Evolutionary conservation across 2,329 filamentous ascomycete species (phyloP).

Genomic region (Colletotrichum orchidophilum): DNA sequence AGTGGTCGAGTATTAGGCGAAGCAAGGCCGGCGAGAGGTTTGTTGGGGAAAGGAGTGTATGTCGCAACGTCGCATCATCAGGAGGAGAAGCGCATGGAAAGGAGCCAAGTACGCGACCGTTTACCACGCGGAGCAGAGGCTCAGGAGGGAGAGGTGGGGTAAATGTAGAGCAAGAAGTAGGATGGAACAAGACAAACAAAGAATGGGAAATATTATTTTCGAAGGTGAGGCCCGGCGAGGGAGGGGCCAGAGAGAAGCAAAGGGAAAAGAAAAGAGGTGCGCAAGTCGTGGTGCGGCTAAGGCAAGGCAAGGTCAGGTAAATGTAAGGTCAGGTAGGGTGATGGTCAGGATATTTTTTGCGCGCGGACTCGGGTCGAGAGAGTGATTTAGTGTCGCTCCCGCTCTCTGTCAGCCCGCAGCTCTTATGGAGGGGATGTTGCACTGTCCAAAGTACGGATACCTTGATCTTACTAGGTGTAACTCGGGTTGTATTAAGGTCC

Average conservation of each 20-base stretch:
- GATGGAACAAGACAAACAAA: not conserved
- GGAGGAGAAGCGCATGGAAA: conserved; percentile 20
- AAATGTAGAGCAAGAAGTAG: conserved; percentile 1
- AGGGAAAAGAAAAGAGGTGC: conserved; percentile 7
- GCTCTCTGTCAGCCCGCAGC: conserved; percentile 9
- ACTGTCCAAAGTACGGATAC: not conserved
- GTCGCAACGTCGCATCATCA: conserved; percentile 33
- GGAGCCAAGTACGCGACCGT: conserved; percentile 15
- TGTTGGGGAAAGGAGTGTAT: conserved; percentile 6
- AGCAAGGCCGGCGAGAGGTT: conserved; percentile 3
- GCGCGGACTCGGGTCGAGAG: not conserved
- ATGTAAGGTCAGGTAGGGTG: conserved; percentile 6
- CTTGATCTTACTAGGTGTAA: not conserved
- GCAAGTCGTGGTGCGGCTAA: not conserved
- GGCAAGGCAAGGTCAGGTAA: not conserved
- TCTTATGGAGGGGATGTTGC: not conserved
- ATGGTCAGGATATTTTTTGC: conserved; percentile 29
- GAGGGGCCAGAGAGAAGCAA: conserved; percentile 10
- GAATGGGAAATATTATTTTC: not conserved
- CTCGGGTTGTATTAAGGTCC: no score
- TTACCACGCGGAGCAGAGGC: not conserved
- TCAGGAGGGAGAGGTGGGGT: not conserved
- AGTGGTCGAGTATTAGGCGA: not conserved
- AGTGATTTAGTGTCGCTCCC: not conserved
- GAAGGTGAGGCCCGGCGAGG: conserved; percentile 3